Percentiles rank a stretch among this genome's conserved stretches.
phyloP scores from a whole-genome alignment of 441 rosid genomes.

The Caryocar brasiliense region DNA sequence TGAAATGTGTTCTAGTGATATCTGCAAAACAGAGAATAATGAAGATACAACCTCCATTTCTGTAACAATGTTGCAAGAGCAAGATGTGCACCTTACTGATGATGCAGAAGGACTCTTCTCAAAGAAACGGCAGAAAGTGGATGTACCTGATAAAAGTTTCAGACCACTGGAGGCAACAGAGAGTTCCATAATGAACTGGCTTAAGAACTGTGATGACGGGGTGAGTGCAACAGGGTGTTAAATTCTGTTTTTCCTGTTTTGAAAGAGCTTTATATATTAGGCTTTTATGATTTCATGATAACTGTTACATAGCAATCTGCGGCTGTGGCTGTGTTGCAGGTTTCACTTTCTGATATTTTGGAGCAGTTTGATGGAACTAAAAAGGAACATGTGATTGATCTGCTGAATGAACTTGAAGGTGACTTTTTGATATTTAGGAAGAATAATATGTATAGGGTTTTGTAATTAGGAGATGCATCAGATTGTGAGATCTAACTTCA shows the following conservation, averaged over 20 bases:
- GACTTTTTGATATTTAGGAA: constrained; percentile 35
- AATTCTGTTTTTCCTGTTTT: too few relatives aligned
- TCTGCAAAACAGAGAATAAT: neutral
- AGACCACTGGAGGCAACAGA: constrained; percentile 18
- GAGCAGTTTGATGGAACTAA: constrained; percentile 25
- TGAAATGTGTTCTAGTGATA: neutral
- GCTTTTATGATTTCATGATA: too few relatives aligned
- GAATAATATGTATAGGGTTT: constrained; percentile 26
- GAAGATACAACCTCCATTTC: neutral
- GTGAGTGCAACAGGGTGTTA: constrained; percentile 24
- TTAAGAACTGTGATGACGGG: constrained; percentile 31
- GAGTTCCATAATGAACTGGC: constrained; percentile 22
- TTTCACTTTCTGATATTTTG: constrained; percentile 24
- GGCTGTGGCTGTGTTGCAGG: constrained; percentile 20
- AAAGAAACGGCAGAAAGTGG: constrained; percentile 29
- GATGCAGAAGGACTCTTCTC: constrained; percentile 4
- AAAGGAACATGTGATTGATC: constrained; percentile 20
- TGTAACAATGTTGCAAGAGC: neutral
- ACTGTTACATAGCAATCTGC: neutral
- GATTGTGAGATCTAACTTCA: neutral
- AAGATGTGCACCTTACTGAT: neutral
- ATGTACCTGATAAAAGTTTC: constrained; percentile 8
- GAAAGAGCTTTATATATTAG: too few relatives aligned
- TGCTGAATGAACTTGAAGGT: constrained; percentile 24
- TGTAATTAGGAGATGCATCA: constrained; percentile 13